phyloP scores from a whole-genome alignment of 1,284 basidiomycete species.

The Schizopora paradoxa region DNA sequence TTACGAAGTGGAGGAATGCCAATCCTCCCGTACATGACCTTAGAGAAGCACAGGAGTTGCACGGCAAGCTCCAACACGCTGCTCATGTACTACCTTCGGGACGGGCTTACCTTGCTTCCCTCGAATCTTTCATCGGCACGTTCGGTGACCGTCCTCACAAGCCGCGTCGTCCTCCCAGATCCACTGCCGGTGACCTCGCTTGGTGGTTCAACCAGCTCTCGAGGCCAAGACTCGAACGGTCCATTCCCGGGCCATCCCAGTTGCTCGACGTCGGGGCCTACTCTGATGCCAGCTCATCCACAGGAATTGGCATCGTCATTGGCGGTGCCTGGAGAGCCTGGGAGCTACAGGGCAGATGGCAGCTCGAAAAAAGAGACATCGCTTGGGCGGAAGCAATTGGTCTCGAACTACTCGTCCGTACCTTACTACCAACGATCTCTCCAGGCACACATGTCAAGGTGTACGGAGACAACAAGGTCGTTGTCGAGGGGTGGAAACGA shows the following conservation, averaged over 20 bases:
- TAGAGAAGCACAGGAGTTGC: conserved; percentile 1
- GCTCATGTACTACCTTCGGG: not conserved
- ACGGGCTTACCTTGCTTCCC: not conserved
- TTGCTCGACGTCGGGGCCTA: conserved; percentile 10
- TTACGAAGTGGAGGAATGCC: too few relatives aligned
- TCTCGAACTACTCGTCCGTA: conserved; percentile 15
- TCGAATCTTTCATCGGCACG: conserved; percentile 2
- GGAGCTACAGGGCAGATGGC: conserved; percentile 16
- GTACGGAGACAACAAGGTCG: conserved; percentile 34
- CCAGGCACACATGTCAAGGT: conserved; percentile 21
- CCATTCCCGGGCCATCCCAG: not conserved
- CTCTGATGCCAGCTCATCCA: conserved; percentile 20
- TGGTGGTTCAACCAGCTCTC: not conserved
- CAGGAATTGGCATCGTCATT: conserved; percentile 22
- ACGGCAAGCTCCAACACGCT: conserved; percentile 5
- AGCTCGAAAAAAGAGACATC: conserved; percentile 21
- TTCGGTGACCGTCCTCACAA: not conserved
- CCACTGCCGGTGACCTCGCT: not conserved
- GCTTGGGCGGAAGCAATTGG: conserved; percentile 18
- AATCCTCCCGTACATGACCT: not conserved
- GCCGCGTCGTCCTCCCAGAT: not conserved
- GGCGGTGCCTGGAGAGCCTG: conserved; percentile 17
- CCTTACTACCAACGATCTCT: not conserved
- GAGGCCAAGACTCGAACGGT: too few relatives aligned
- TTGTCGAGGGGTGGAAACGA: conserved; percentile 37